Percentiles rank a stretch among this genome's conserved stretches.
Evolutionary conservation across 2,329 filamentous ascomycete species (phyloP).

Genomic region (Diaporthe sp.): DNA sequence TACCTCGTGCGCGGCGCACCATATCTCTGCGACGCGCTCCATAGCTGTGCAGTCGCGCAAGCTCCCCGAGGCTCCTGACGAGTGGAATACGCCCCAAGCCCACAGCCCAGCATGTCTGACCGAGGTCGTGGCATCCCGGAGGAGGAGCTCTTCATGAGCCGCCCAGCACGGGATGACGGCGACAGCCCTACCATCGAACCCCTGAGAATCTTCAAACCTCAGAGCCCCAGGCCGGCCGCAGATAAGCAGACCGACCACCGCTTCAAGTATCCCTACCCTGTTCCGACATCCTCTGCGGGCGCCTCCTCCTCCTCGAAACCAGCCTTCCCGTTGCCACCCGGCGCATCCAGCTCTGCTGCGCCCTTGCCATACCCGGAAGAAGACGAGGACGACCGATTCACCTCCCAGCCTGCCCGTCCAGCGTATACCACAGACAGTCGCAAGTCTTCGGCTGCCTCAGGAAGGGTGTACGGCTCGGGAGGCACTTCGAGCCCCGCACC

Average conservation of each 20-base stretch:
- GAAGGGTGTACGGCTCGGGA: constrained; percentile 49
- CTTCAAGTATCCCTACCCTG: constrained; percentile 65
- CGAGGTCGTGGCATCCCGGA: constrained; percentile 76
- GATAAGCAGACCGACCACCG: constrained; percentile 54
- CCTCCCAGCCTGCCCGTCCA: constrained; percentile 53
- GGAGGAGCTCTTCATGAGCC: constrained; percentile 85
- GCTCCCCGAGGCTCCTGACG: constrained; percentile 17
- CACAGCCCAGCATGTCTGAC: constrained; percentile 55
- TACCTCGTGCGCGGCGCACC: neutral
- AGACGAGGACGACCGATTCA: constrained; percentile 64
- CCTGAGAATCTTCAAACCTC: constrained; percentile 85
- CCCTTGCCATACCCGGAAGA: constrained; percentile 80
- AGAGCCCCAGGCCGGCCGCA: constrained; percentile 69
- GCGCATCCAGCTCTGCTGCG: constrained; percentile 77
- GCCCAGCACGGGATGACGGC: constrained; percentile 61
- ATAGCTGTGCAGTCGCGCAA: constrained; percentile 42
- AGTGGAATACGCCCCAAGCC: constrained; percentile 35
- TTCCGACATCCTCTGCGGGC: constrained; percentile 52
- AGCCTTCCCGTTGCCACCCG: constrained; percentile 74
- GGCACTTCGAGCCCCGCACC: constrained; percentile 50
- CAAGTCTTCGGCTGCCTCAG: constrained; percentile 48
- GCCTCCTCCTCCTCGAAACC: constrained; percentile 63
- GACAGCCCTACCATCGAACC: constrained; percentile 87
- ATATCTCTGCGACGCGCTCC: constrained; percentile 2
- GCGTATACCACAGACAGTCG: constrained; percentile 59